phyloP scores from a whole-genome alignment of 202 grass and related monocot species.

The Panicum hallii region DNA sequence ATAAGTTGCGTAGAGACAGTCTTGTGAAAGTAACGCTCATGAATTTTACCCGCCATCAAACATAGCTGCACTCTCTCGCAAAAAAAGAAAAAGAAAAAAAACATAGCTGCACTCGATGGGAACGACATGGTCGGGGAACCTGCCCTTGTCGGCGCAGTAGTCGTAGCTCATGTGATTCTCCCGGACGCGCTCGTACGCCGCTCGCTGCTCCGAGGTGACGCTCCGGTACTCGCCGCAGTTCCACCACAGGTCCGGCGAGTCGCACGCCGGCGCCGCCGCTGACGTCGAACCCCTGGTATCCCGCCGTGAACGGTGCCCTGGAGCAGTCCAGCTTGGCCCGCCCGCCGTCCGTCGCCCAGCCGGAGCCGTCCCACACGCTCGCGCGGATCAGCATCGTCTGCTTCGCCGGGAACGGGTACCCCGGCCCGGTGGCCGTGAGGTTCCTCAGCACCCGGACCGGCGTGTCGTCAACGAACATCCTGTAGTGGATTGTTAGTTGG shows the following conservation, averaged over 20 bases:
- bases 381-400: conserved; percentile 66
- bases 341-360: conserved; percentile 68
- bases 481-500: conserved; percentile 9
- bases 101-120: conserved; percentile 47
- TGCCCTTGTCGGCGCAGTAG: conserved; percentile 54
- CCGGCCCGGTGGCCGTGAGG: conserved; percentile 41
- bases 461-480: conserved; percentile 68
- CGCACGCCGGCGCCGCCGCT: conserved; percentile 38
- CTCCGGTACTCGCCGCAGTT: conserved; percentile 49
- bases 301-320: conserved; percentile 54
- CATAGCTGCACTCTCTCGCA: too few species aligned
- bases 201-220: conserved; percentile 47
- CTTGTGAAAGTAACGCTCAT: too few species aligned
- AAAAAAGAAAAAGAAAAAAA: too few species aligned
- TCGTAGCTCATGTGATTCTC: conserved; percentile 56
- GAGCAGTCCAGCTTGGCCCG: conserved; percentile 59
- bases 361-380: conserved; percentile 73
- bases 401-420: conserved; percentile 53
- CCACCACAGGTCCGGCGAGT: conserved; percentile 54
- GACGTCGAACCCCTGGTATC: conserved; percentile 58
- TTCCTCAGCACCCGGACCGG: conserved; percentile 67
- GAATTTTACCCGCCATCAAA: too few species aligned
- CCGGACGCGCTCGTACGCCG: conserved; percentile 54
- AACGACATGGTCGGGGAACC: conserved; percentile 24
- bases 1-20: too few species aligned